phyloP scores from a whole-genome alignment of 1,139 yeast genomes.

The Eremothecium gossypii region DNA sequence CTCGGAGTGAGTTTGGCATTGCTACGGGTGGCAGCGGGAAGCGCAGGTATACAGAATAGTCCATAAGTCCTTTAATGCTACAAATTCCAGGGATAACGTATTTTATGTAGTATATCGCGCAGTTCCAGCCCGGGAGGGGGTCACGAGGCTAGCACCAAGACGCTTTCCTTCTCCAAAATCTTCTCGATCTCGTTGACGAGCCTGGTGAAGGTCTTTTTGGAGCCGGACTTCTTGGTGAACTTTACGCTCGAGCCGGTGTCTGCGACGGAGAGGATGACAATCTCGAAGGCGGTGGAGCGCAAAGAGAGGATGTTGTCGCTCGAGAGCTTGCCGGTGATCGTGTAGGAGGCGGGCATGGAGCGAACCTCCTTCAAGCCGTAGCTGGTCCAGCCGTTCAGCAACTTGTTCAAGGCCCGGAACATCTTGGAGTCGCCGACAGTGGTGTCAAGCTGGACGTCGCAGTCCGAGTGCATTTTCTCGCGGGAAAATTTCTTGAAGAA shows the following conservation, averaged over 20 bases:
- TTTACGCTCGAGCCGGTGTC: slow-evolving; percentile 39
- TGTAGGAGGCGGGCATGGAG: slow-evolving; percentile 37
- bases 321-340: slow-evolving; percentile 51
- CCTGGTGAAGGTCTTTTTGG: slow-evolving; percentile 54
- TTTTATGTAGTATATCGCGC: neutral
- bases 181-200: slow-evolving; percentile 43
- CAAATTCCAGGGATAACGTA: no score
- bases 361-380: slow-evolving; percentile 56
- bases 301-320: slow-evolving; percentile 53
- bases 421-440: slow-evolving; percentile 38
- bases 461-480: slow-evolving; percentile 25
- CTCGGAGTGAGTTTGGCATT: no score
- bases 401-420: slow-evolving; percentile 54
- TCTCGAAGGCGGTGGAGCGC: slow-evolving; percentile 56
- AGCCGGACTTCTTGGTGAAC: slow-evolving; percentile 54
- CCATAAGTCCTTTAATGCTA: no score
- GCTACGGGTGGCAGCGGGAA: no score
- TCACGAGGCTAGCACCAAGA: slow-evolving; percentile 19
- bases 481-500: slow-evolving; percentile 57
- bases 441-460: slow-evolving; percentile 21
- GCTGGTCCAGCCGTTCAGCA: slow-evolving; percentile 58
- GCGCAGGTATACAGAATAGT: no score
- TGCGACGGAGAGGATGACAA: slow-evolving; percentile 36
- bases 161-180: slow-evolving; percentile 37
- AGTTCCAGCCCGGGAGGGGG: neutral